A percentile compares a stretch with the other conserved stretches of the same genome.
These are phyloP conservation scores for Microdochium bolleyi DNA, from an alignment of 2,329 filamentous ascomycete species.

Conservation along the genomic window DNA sequence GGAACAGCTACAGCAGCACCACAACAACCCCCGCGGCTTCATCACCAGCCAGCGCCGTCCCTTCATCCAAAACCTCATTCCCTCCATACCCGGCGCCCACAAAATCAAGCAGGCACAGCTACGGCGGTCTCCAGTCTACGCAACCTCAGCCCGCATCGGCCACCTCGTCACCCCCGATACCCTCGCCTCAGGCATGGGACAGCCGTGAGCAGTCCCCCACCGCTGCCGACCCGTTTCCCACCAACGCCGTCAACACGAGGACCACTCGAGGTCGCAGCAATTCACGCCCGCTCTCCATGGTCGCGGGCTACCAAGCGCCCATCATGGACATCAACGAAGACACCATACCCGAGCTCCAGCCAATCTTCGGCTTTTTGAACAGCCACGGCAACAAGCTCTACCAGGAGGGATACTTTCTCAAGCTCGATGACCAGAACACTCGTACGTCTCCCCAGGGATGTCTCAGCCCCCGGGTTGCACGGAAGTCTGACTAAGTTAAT, in stretches of 20 bases:
- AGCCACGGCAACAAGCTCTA: slow-evolving; percentile 95
- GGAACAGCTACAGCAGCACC: slow-evolving; percentile 16
- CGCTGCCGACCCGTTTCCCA: slow-evolving; percentile 28
- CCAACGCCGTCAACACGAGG: slow-evolving; percentile 10
- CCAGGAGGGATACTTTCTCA: slow-evolving; percentile 95
- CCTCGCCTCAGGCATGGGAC: slow-evolving; percentile 14
- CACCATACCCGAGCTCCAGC: slow-evolving; percentile 85
- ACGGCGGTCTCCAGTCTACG: neutral
- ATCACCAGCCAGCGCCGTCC: neutral
- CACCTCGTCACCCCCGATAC: slow-evolving; percentile 11
- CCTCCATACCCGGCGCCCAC: neutral
- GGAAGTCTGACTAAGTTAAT: slow-evolving; percentile 4
- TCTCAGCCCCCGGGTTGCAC: slow-evolving; percentile 11
- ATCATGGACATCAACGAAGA: slow-evolving; percentile 79
- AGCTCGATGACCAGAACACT: slow-evolving; percentile 88
- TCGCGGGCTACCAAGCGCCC: slow-evolving; percentile 77
- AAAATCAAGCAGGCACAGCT: neutral
- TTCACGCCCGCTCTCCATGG: slow-evolving; percentile 75
- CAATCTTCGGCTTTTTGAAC: slow-evolving; percentile 90
- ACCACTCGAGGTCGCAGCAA: slow-evolving; percentile 33
- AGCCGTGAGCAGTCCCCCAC: slow-evolving; percentile 31
- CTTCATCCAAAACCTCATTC: neutral
- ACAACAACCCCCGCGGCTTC: neutral
- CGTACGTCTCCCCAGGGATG: slow-evolving; percentile 49
- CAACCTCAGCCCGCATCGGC: neutral